These are phyloP conservation scores for Penicillium sclerotiorum DNA, from an alignment of 2,329 filamentous ascomycete genomes.

Conservation along the genomic window DNA sequence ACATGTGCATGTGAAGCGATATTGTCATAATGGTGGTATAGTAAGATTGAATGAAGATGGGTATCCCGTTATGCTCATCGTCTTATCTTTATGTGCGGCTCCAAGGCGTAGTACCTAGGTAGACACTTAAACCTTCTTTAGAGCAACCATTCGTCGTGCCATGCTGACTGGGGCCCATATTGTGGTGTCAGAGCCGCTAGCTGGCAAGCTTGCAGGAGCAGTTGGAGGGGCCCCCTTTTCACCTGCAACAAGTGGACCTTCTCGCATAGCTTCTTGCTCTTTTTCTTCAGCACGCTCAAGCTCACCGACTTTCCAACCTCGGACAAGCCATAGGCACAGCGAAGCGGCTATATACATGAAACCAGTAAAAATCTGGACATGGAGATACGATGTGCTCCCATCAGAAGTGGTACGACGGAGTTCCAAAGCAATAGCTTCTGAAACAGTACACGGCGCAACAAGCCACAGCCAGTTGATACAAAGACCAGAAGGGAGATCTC, in stretches of 20 bases:
- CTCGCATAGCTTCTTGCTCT: constrained; percentile 10
- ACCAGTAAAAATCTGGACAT: constrained; percentile 59
- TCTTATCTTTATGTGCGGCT: no score
- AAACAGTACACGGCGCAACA: constrained; percentile 53
- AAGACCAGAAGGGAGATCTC: constrained; percentile 59
- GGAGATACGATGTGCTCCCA: constrained; percentile 37
- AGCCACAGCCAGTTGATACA: constrained; percentile 63
- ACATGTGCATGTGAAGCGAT: no score
- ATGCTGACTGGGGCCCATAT: constrained; percentile 34
- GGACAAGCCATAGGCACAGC: constrained; percentile 47
- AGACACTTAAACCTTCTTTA: constrained; percentile 32
- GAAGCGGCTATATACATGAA: constrained; percentile 63
- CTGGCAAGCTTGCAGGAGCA: constrained; percentile 1
- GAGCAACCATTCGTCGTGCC: constrained; percentile 33
- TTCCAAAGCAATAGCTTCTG: constrained; percentile 61
- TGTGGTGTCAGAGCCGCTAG: constrained; percentile 2
- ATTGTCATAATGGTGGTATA: no score
- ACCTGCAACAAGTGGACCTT: constrained; percentile 17
- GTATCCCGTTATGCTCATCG: no score
- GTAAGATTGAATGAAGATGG: no score
- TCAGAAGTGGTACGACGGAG: constrained; percentile 48
- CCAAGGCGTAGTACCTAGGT: no score
- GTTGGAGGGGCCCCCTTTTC: constrained; percentile 7
- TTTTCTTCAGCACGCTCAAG: constrained; percentile 20
- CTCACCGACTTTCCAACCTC: constrained; percentile 45